phyloP scores from a whole-genome alignment of 192 early-diverging fungal genomes.

The Coemansia sp. region DNA sequence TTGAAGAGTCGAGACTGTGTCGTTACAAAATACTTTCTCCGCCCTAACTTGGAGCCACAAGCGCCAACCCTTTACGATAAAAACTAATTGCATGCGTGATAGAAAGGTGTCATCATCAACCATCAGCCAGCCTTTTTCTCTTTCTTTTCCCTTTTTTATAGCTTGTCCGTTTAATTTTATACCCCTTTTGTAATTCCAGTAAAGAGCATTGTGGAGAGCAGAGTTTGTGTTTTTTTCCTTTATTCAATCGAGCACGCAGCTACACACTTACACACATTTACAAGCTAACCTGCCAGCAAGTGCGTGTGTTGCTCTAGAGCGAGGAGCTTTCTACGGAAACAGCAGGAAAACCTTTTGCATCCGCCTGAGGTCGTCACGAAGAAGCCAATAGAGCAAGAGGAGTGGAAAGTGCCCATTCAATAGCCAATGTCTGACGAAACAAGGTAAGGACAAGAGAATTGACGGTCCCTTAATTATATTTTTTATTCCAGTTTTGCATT shows the following conservation, averaged over 20 bases:
- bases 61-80: too few relatives aligned
- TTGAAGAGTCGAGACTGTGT: too few relatives aligned
- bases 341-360: background rate
- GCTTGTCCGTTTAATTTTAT: background rate
- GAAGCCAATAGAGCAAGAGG: background rate
- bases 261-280: too few relatives aligned
- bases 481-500: background rate
- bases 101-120: background rate
- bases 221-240: background rate
- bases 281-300: too few relatives aligned
- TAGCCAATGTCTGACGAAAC: conserved; percentile 32
- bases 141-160: conserved; percentile 1
- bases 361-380: background rate
- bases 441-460: conserved; percentile 21
- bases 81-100: too few relatives aligned
- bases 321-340: background rate
- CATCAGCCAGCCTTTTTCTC: background rate
- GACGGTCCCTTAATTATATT: background rate
- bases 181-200: conserved; percentile 1
- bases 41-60: too few relatives aligned
- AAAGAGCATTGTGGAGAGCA: too few relatives aligned
- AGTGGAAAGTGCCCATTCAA: background rate
- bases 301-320: too few relatives aligned
- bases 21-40: too few relatives aligned
- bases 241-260: too few relatives aligned